Evolutionary conservation across 2,329 filamentous ascomycete species (phyloP), one percentile per base, ranked within the genome.

Genomic region (Bipolaris oryzae): DNA sequence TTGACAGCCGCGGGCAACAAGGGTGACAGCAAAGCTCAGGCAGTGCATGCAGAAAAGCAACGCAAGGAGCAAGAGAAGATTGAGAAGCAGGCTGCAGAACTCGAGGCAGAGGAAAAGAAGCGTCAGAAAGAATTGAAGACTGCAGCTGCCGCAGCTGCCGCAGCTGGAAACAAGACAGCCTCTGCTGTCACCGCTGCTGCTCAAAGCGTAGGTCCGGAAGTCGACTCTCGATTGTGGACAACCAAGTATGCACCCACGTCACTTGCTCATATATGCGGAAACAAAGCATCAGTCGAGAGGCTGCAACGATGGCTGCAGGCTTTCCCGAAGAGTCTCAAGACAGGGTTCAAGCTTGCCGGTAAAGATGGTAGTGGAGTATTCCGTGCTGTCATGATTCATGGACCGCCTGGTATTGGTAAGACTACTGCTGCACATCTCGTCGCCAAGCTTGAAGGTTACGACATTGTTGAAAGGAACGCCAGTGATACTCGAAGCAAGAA

Each of bases 401-500:
- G 95, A 0, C 94, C 95, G 15, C 95, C 95, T 28, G 95, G 95
- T 16, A 96, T 99, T 64, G 95, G 95, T 66, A 99, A 99, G 79
- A 99, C 95, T 2, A 99, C 95, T 31, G 92, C 96, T 47, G 95
- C 95, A 21, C 95, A 99, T 79, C 82, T 99, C 28, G 91, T 96
- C 15, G 94, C 95, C 0, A 96, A 92, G 70, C 79, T 98, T 18
- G 93, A 96, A 73, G 93, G 94, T 1, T 98, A 92, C 71, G 95
- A 99, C 75, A 85, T 97, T 41, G 82, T 99, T 11, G 95, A 99
- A 79, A 95, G 88, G 70, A 99, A 99, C 72, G 95, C 95, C 34
- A 98, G 93, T 76, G 95, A 99, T 73, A 90, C 91, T 2, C 86
- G 95, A 73, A 98, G 94, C 80, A 99, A 99, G 79, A 96, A 95